Base-by-base conservation (phyloP, 192 early-diverging fungal species). In the Coemansia sp. region DNA sequence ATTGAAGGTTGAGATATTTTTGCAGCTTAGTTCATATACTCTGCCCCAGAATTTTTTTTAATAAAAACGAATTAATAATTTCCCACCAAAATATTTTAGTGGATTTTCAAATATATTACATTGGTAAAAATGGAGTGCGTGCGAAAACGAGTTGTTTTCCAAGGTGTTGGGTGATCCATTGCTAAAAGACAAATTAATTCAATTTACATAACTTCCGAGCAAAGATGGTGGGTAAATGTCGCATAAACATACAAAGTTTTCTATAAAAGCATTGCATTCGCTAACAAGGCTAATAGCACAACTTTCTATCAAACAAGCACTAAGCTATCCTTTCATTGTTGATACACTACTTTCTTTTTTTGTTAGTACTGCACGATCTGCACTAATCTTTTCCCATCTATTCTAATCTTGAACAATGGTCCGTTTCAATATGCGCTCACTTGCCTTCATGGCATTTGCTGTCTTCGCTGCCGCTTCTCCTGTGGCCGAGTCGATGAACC, bases 371-470 rank as follows among this genome's bases (percentile, higher is more conserved):
- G 46, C 46, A 49, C n/a, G 23, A 5, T 25, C 25, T n/a, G 46
- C 46, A 33, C 33, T 57, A 57, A 57, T 57, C 30, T 57, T 25
- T 33, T 31, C 33, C 55, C 15, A 25, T 57, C 18, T 20, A 12
- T 40, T 25, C 25, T 40, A 58, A 37, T 18, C 18, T 25, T 20
- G 28, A 46, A 64, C 26, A 65, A 79, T 79, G 76, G 76, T 73
- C 52, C 63, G 76, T 26, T 55, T 79, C 55, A 65, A 64, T n/a
- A 45, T 79, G 43, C 76, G 71, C 64, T 79, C 76, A 26, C 28
- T 70, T 34, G 76, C 76, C 67, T 61, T 79, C 26, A 73, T 79
- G 76, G 71, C 76, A 15, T 62, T 79, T 55, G 67, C 76, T 33
- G 56, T 79, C 28, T 61, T 79, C 57, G 76, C 76, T 18, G 68